Evolutionary conservation across 2,329 filamentous ascomycete species (phyloP).

Genomic region (Fusarium drepaniforme): DNA sequence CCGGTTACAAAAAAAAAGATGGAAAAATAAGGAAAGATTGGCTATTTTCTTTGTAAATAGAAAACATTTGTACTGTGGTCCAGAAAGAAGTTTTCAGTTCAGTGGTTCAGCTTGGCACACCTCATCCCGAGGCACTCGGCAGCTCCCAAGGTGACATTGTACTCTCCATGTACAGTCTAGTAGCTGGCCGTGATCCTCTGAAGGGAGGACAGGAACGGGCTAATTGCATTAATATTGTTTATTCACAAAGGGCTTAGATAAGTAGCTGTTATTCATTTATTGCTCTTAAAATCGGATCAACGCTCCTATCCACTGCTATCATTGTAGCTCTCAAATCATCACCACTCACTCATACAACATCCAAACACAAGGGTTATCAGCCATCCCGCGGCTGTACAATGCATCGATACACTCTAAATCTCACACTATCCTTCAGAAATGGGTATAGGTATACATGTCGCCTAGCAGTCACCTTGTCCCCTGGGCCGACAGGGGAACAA

Average conservation of each 20-base stretch:
- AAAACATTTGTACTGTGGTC: not conserved
- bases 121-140: too few relatives aligned
- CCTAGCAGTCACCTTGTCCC: slow-evolving; percentile 18
- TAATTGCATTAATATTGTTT: not conserved
- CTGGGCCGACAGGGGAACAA: slow-evolving; percentile 3
- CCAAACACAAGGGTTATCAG: not conserved
- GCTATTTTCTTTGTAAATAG: not conserved
- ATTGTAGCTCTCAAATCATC: not conserved
- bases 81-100: not conserved
- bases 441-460: slow-evolving; percentile 32
- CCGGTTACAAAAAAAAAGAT: not conserved
- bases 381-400: not conserved
- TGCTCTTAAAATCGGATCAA: not conserved
- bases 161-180: not conserved
- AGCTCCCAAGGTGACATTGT: not conserved
- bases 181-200: not conserved
- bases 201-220: not conserved
- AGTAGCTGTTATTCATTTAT: not conserved
- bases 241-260: not conserved
- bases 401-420: slow-evolving; percentile 6
- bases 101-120: not conserved
- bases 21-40: not conserved
- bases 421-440: slow-evolving; percentile 11
- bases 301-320: not conserved
- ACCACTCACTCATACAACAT: not conserved